A percentile compares a stretch with the other conserved stretches of the same genome.
Conservation (phyloP, 495 filamentous ascomycete genomes). For the Elaphomyces granulatus region DNA sequence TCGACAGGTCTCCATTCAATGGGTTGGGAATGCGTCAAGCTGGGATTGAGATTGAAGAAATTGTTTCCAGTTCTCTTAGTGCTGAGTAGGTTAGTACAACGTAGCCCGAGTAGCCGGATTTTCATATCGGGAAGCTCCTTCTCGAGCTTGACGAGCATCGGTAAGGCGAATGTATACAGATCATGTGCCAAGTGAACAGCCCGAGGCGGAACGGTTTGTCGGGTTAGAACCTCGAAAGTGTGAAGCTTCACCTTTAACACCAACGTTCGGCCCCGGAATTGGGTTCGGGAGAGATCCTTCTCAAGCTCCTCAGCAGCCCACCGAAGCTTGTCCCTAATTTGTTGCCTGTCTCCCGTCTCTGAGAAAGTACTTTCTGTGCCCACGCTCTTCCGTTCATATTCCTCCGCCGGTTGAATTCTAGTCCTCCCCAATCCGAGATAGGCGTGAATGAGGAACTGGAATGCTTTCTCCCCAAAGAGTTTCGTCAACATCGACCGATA, state of each 20-base stretch:
- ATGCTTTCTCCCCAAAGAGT: constrained; percentile 85
- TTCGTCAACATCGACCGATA: constrained; percentile 55
- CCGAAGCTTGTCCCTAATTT: constrained; percentile 63
- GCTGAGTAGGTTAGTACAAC: constrained; percentile 75
- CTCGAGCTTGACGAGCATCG: constrained; percentile 75
- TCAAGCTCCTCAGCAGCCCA: constrained; percentile 75
- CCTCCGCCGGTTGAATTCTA: constrained; percentile 70
- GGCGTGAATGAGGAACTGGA: constrained; percentile 68
- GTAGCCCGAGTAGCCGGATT: constrained; percentile 73
- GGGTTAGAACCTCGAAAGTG: constrained; percentile 78
- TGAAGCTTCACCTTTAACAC: constrained; percentile 89
- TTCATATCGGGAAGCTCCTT: constrained; percentile 72
- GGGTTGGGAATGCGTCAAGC: neutral
- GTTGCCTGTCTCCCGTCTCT: constrained; percentile 54
- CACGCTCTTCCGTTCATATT: constrained; percentile 84
- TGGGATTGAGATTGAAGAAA: constrained; percentile 54
- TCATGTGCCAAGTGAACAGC: constrained; percentile 63
- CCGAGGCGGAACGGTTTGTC: constrained; percentile 61
- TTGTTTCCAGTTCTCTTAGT: constrained; percentile 62
- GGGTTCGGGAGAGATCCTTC: constrained; percentile 62
- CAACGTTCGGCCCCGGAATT: constrained; percentile 80
- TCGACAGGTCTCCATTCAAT: constrained; percentile 15
- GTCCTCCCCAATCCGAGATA: constrained; percentile 87
- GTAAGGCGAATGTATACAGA: constrained; percentile 64
- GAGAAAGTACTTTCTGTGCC: constrained; percentile 88